Evolutionary conservation across 306 rosid genomes (phyloP), one percentile per base, ranked within the genome.

Genomic region (Amphicarpaea edgeworthii): DNA sequence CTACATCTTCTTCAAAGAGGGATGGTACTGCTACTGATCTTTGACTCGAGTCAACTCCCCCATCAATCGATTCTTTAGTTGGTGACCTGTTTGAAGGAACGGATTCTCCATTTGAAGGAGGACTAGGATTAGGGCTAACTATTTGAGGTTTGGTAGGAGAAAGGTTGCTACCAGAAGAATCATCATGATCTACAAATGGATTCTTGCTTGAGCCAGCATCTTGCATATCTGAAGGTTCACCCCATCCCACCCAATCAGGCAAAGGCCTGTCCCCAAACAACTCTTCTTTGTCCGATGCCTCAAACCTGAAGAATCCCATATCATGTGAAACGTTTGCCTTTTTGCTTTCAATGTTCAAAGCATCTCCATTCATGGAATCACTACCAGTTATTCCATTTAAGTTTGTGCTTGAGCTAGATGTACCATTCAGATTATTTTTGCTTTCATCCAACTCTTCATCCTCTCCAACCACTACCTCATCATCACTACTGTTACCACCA

Each of bases 241-340:
- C 83, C 98, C 99, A 90, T 72, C 93, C 96, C 59, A 87, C 93
- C 99, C 98, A 90, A 40, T 90, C 98, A n/a, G 98, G 97, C 70
- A 86, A 69, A 66, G 97, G 96, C 79, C 94, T 90, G 55, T 88
- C 93, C 46, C 88, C 92, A 79, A 88, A 88, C 77, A 84, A 59
- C 46, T 84, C 92, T 42, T 87, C 93, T 9, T 84, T 86, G 73
- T 88, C 93, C 0, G 92, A 38, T 57, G 97, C 77, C 79, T 90
- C 97, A n/a, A 90, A 89, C 87, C 89, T 86, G 83, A 92, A 90
- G 86, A 90, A 90, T 61, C 97, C 97, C 84, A 84, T 71, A 67
- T 96, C 97, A 50, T 83, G 61, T 47, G 93, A 81, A 38, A 78
- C 84, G 19, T 84, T 77, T 60, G 84, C 86, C 74, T 77, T 68